A percentile compares a stretch with the other conserved stretches of the same genome.
These are phyloP conservation scores for Verticillium isaacii DNA, from an alignment of 2,329 filamentous ascomycete species.

Conservation along the genomic window DNA sequence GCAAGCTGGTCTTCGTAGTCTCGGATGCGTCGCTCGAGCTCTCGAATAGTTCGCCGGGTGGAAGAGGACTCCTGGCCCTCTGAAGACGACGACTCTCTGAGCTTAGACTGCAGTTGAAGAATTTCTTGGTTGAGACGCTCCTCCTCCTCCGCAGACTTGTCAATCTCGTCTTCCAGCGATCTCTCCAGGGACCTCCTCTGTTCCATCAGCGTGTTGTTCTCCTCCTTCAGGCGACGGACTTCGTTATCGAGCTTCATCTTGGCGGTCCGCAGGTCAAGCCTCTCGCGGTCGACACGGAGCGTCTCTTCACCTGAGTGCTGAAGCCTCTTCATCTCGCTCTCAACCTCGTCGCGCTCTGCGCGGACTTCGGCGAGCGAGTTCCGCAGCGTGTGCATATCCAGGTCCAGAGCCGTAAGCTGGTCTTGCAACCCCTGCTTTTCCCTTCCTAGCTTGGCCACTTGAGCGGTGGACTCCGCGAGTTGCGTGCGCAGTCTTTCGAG, in stretches of 20 bases:
- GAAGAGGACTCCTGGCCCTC: constrained; percentile 51
- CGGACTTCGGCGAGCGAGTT: constrained; percentile 52
- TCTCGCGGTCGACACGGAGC: constrained; percentile 62
- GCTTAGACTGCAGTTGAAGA: constrained; percentile 41
- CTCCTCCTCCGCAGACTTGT: constrained; percentile 62
- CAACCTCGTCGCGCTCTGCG: constrained; percentile 63
- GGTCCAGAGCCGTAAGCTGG: constrained; percentile 52
- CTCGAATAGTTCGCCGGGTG: constrained; percentile 58
- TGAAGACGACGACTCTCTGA: constrained; percentile 38
- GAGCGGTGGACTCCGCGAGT: constrained; percentile 52
- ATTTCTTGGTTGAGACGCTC: constrained; percentile 54
- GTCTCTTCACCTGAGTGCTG: constrained; percentile 53
- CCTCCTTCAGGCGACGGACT: constrained; percentile 58
- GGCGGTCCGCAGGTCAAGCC: constrained; percentile 61
- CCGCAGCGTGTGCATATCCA: constrained; percentile 56
- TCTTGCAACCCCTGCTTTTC: constrained; percentile 63
- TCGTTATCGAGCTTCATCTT: constrained; percentile 66
- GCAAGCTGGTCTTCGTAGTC: constrained; percentile 44
- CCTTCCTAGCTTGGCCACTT: constrained; percentile 49
- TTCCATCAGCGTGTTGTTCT: constrained; percentile 52
- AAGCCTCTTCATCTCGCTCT: constrained; percentile 52
- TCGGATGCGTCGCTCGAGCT: constrained; percentile 58
- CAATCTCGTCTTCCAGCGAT: constrained; percentile 61
- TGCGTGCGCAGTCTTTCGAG: constrained; percentile 51
- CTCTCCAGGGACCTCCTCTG: constrained; percentile 56